phyloP scores from a whole-genome alignment of 257 asterid genomes.

The Penstemon davidsonii region DNA sequence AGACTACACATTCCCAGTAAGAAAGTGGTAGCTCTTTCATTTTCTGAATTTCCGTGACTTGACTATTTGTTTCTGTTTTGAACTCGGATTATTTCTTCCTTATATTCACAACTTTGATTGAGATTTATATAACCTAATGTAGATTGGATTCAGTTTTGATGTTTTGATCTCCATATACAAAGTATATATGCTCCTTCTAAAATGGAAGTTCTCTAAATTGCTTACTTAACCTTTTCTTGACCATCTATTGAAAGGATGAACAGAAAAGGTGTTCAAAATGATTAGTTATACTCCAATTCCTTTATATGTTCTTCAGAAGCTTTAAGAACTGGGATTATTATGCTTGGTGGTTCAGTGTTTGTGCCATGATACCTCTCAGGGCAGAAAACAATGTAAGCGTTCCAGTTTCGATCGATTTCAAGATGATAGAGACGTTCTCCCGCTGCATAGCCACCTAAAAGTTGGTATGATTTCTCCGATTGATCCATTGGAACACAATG shows the following conservation, averaged over 20 bases:
- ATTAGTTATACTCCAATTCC: conserved; percentile 39
- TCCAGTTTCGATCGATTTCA: conserved; percentile 42
- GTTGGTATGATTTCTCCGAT: conserved; percentile 85
- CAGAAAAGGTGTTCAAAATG: background rate
- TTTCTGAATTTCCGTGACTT: background rate
- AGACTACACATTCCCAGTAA: background rate
- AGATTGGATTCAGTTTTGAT: background rate
- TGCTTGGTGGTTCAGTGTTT: conserved; percentile 37
- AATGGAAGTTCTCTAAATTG: conserved; percentile 1
- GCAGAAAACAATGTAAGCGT: conserved; percentile 47
- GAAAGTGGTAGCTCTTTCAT: background rate
- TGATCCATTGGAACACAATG: conserved; percentile 70
- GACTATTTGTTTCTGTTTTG: background rate
- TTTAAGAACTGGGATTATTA: conserved; percentile 59
- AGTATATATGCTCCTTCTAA: background rate
- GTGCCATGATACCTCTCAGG: conserved; percentile 39
- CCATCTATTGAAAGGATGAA: background rate
- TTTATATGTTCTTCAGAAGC: conserved; percentile 59
- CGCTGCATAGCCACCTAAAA: conserved; percentile 76
- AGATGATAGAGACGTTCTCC: conserved; percentile 65
- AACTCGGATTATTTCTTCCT: background rate
- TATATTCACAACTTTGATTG: background rate
- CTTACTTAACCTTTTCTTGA: conserved; percentile 4
- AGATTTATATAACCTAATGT: background rate
- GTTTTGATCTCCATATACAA: background rate